Evolutionary conservation across 148 eudicot genomes (phyloP).

Genomic region (Nepenthes gracilis): DNA sequence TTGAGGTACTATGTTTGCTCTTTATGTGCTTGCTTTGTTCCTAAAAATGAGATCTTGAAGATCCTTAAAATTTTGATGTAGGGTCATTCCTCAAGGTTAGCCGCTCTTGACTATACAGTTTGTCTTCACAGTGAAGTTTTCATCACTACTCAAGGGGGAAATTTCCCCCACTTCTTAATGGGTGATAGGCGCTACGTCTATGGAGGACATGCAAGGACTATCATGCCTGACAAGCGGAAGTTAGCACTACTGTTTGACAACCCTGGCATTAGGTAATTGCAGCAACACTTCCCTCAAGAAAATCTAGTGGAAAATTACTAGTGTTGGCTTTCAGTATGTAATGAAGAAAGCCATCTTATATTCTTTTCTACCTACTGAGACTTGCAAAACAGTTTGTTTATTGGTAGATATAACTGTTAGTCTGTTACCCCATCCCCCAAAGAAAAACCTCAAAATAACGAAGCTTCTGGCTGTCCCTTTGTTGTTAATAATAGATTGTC

Average conservation of each 20-base stretch:
- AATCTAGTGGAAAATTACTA: too few relatives aligned
- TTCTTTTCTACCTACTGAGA: too few relatives aligned
- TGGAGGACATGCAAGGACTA: slow-evolving; percentile 88
- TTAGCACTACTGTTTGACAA: slow-evolving; percentile 75
- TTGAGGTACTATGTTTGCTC: slow-evolving; percentile 36
- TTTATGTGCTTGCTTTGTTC: not conserved
- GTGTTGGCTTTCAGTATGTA: too few relatives aligned
- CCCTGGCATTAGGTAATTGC: slow-evolving; percentile 67
- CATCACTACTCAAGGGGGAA: slow-evolving; percentile 95
- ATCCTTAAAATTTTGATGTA: slow-evolving; percentile 15
- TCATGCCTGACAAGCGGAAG: slow-evolving; percentile 86
- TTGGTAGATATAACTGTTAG: too few relatives aligned
- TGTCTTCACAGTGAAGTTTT: slow-evolving; percentile 94
- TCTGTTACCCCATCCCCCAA: too few relatives aligned
- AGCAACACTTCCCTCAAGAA: too few relatives aligned
- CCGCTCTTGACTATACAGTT: slow-evolving; percentile 95
- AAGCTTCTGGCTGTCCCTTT: too few relatives aligned
- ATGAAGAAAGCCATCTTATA: too few relatives aligned
- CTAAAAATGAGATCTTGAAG: not conserved
- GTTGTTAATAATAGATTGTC: too few relatives aligned
- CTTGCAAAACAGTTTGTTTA: too few relatives aligned
- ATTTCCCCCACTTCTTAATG: slow-evolving; percentile 93
- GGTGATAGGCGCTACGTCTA: slow-evolving; percentile 87
- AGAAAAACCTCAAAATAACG: too few relatives aligned
- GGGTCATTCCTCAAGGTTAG: slow-evolving; percentile 93